Conservation (phyloP, 1,284 basidiomycete species). For the Ceratobasidium sp. region DNA sequence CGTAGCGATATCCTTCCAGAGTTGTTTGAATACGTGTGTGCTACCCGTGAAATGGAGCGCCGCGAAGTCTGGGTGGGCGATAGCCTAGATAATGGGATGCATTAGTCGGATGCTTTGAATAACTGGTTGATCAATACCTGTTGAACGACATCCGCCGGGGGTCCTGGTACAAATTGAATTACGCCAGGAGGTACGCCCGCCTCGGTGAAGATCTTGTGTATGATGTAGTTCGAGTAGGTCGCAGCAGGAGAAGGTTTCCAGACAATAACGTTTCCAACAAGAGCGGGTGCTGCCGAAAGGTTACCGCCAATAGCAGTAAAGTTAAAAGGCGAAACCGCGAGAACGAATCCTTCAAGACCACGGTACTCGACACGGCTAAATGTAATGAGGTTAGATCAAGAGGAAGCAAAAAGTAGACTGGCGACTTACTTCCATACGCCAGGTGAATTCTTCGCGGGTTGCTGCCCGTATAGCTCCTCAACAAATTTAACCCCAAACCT, state of each 20-base stretch:
- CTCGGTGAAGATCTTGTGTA: conserved; percentile 92
- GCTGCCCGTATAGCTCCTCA: conserved; percentile 92
- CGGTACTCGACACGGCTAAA: conserved; percentile 93
- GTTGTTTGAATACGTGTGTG: conserved; percentile 91
- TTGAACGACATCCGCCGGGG: conserved; percentile 83
- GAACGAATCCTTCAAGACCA: conserved; percentile 95
- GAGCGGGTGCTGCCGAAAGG: conserved; percentile 88
- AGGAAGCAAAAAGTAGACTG: background rate
- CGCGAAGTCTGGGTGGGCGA: conserved; percentile 85
- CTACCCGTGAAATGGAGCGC: conserved; percentile 98
- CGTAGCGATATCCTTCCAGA: conserved; percentile 95
- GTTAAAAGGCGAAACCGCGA: conserved; percentile 98
- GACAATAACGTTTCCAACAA: conserved; percentile 94
- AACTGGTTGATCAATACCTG: no score
- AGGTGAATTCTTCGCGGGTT: conserved; percentile 88
- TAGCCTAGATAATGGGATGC: conserved; percentile 61
- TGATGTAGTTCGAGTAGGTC: conserved; percentile 94
- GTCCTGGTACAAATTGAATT: conserved; percentile 96
- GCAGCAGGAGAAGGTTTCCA: conserved; percentile 99
- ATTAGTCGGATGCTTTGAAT: no score
- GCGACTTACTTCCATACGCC: conserved; percentile 92
- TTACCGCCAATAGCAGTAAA: conserved; percentile 98
- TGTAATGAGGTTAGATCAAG: conserved; percentile 37
- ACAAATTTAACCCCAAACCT: conserved; percentile 98
- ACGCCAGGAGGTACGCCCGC: conserved; percentile 95